Evolutionary conservation across 176 grass and related monocot species (phyloP), one percentile per base, ranked within the genome.

Genomic region (Elaeis guineensis): DNA sequence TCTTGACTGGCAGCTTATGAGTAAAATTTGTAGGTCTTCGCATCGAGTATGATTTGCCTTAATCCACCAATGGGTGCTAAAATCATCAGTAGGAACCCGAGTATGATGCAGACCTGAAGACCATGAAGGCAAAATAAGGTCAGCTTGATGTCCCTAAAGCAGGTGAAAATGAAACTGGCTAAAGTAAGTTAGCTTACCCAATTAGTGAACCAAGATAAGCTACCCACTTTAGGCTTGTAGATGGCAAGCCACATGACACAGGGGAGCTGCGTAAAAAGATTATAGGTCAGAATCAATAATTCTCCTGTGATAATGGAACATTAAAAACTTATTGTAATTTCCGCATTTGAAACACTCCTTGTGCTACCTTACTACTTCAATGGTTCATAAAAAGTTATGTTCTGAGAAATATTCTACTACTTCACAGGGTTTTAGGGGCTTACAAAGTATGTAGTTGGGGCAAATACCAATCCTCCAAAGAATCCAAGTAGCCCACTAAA

Each of bases 371-470:
- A n/a, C 35, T 12, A 11, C 35, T 12, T 2, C 11, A 2, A 12
- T 44, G 35, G 35, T 44, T 44, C 35, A 14, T 12, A 44, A 12
- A 35, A 44, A 44, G 11, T 9, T 2, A 11, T 44, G 35, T 44
- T 44, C 9, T 12, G 35, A 44, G 9, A 44, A 44, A 44, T 44
- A 44, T 44, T 12, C 35, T 44, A 44, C 35, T 44, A 44, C 11
- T 44, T 12, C 35, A 44, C 2, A 44, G 25, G 16, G 19, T 19
- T 52, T 11, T 16, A 21, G 3, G 28, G 26, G 28, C 83, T 80
- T 87, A 96, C 91, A 32, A 87, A 96, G n/a, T 96, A 96, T 14
- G 83, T 87, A 0, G 91, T 96, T 0, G 91, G 91, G 6, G 91
- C 91, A 8, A 85, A 96, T 20, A 80, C 91, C 3, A 96, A 87